Conservation (phyloP, 2,329 filamentous ascomycete genomes). For the Dothiorella sarmentorum region DNA sequence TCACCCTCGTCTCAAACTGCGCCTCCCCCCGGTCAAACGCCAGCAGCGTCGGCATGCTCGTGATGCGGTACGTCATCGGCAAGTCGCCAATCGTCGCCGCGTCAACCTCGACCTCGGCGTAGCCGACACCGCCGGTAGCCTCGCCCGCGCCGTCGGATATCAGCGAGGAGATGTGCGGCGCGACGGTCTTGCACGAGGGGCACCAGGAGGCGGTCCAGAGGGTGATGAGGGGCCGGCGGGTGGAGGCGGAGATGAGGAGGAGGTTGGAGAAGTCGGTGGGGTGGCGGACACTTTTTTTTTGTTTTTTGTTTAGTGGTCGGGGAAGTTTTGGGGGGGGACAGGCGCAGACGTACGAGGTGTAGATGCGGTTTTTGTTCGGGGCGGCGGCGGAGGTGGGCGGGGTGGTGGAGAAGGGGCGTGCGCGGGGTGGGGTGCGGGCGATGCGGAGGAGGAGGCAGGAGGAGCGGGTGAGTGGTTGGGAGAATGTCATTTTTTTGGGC, state of each 20-base stretch:
- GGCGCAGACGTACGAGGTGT: background rate
- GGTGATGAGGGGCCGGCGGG: constrained; percentile 45
- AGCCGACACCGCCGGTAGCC: constrained; percentile 44
- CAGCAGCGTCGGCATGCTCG: constrained; percentile 48
- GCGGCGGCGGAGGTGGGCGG: background rate
- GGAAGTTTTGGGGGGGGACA: background rate
- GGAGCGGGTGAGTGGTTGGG: background rate
- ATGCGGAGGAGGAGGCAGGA: background rate
- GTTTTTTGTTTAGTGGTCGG: background rate
- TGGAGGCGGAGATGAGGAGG: constrained; percentile 45
- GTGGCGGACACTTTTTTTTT: constrained; percentile 34
- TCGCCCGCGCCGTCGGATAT: constrained; percentile 46
- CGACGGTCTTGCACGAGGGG: constrained; percentile 41
- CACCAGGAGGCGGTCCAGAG: constrained; percentile 51
- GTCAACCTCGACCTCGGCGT: constrained; percentile 49
- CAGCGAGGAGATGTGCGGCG: constrained; percentile 41
- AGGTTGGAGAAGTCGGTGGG: constrained; percentile 48
- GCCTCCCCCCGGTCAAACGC: constrained; percentile 50
- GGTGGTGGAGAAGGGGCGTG: background rate
- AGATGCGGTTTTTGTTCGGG: constrained; percentile 12
- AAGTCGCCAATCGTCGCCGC: constrained; percentile 42
- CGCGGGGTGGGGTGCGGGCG: background rate
- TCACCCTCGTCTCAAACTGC: constrained; percentile 46
- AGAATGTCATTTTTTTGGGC: background rate
- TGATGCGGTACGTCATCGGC: constrained; percentile 44